Percentiles rank a stretch among this genome's conserved stretches.
phyloP scores from a whole-genome alignment of 768 basidiomycete species.

The Lactarius pseudohatsudake region DNA sequence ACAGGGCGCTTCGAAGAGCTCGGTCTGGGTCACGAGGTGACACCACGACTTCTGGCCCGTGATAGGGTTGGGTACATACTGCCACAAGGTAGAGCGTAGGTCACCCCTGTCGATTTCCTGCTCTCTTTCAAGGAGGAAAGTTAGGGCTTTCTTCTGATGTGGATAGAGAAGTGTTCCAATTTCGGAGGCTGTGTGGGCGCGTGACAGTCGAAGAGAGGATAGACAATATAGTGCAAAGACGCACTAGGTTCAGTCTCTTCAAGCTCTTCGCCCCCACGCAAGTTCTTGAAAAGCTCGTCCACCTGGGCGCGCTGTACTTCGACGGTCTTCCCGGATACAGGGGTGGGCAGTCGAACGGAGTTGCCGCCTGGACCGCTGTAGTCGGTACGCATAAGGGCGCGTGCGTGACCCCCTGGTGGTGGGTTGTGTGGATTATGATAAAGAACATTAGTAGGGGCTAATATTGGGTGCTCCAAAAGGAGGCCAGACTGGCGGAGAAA shows the following conservation, averaged over 20 bases:
- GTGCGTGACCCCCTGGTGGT: conserved; percentile 63
- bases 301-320: conserved; percentile 93
- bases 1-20: conserved; percentile 61
- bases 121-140: conserved; percentile 90
- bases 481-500: conserved; percentile 67
- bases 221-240: conserved; percentile 35
- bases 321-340: conserved; percentile 70
- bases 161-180: conserved; percentile 90
- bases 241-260: conserved; percentile 81
- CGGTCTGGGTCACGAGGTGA: conserved; percentile 82
- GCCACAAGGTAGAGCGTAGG: conserved; percentile 72
- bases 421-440: conserved; percentile 92
- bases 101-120: conserved; percentile 64
- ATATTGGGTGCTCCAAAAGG: conserved; percentile 76
- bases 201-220: conserved; percentile 28
- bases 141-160: conserved; percentile 97
- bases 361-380: conserved; percentile 43
- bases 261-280: conserved; percentile 86
- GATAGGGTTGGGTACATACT: conserved; percentile 50
- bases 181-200: conserved; percentile 49
- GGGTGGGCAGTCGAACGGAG: conserved; percentile 54
- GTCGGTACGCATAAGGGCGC: conserved; percentile 42
- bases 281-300: conserved; percentile 87
- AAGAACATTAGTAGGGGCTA: conserved; percentile 54
- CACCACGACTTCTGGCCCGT: conserved; percentile 61